Base-by-base conservation (phyloP, 75 land plant species). In the Selaginella moellendorffii region DNA sequence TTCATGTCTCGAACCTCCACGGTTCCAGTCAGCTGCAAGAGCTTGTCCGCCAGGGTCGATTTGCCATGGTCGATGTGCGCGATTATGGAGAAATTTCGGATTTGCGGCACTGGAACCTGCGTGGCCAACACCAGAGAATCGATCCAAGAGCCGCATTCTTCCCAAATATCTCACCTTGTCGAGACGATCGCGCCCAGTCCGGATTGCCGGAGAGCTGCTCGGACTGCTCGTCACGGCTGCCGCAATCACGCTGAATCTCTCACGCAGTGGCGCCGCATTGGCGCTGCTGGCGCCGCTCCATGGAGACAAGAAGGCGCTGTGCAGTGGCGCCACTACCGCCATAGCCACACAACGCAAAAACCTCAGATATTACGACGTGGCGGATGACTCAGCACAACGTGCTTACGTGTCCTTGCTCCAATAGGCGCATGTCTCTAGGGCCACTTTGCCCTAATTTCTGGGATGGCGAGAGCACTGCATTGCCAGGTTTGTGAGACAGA, bases 41-140 rank as follows among this genome's bases (percentile, higher is more conserved):
- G 67, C 68, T 95, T 95, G 69, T 93, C 98, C 52, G 98, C 98
- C 68, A 93, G 69, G 29, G 99, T 95, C 24, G 99, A 95, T 70
- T 95, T 95, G 52, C 99, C 99, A 68, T 95, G 99, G 66, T 95
- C 99, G 54, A 95, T 95, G 59, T 95, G 99, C 18, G 99, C 99
- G 54, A 93, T 93, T 14, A 93, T 93, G 62, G 81, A 83, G 60
- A 93, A 93, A 56, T 93, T 93, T 61, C 98, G 73, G 30, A 93
- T 93, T 72, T 93, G 72, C 30, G 98, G 75, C 18, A 81, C 65
- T 24, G 98, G 90, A 51, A 93, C 97, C 86, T 92, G 46, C 5
- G 46, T 5, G 46, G 46, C 5, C 5, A 36, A 36, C 46, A 14
- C 14, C 5, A 5, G 10, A 36, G 14, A 5, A 36, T 36, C 14